Base-by-base conservation (phyloP, 352 stramenopile genomes). In the Phytopythium boreale region DNA sequence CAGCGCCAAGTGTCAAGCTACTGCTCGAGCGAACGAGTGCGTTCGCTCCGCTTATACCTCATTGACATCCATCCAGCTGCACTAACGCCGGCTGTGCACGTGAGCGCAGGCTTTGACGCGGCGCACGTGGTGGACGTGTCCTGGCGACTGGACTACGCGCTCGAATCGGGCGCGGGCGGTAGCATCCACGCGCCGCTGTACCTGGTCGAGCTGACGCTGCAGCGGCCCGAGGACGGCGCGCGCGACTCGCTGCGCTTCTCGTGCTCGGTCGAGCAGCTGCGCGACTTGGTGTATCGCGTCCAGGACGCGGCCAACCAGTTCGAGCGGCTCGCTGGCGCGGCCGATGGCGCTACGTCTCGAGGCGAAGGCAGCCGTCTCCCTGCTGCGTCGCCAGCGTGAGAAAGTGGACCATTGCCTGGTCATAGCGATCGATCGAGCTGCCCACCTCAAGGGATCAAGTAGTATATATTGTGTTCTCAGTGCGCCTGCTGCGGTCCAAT, bases 91-190 rank as follows among this genome's bases (percentile, higher is more conserved):
- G 52, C 22, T 57, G 20, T 49, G 27, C 39, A 15, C 27, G 31
- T 22, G 56, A 20, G 14, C 59, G 20, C 34, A 93, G 84, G 71
- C 57, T 88, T 90, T 65, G 81, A 91, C 69, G 86, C 90, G 36
- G 76, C 82, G n/a, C 74, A 90, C 7, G 73, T 93, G 19, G 82
- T 93, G 36, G 79, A 90, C 49, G 75, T 90, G 2, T 74, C 71
- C 11, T 93, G 84, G 84, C 75, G 82, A 34, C 62, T 93, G 34
- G 84, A 93, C 73, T 88, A 92, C 57, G 76, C 85, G 4, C 64
- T 91, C 29, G 77, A 75, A 4, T 89, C 81, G 6, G 88, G 69
- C 51, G 69, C 68, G 19, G 72, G 67, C n/a, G 84, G 84, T 6
- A 85, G 68, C 56, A 64, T 91, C 56, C 79, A 83, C 47, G 70